Base-by-base conservation (phyloP, 305 asterid genomes). In the Striga hermonthica region DNA sequence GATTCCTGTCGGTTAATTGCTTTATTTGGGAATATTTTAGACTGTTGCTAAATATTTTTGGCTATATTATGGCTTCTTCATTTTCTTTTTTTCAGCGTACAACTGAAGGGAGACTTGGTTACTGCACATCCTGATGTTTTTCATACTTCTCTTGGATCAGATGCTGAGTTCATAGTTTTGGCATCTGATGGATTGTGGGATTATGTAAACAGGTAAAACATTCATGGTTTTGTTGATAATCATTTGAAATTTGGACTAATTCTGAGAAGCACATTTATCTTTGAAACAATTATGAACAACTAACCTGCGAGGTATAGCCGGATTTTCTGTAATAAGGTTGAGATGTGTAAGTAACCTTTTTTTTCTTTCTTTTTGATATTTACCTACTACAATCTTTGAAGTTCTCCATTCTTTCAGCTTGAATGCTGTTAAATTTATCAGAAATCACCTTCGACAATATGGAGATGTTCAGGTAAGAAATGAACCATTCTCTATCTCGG, bases 181-280 rank as follows among this genome's bases (percentile, higher is more conserved):
- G 99, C 97, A 11, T 86, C 96, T 50, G 99, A 93, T 84, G 99
- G 99, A 61, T 78, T 93, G 84, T 93, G 99, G 99, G 99, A 93
- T 79, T 93, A 90, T 79, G 68, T 93, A 47, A 86, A 79, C 72
- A 82, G 97, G 97, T 89, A 43, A 64, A 48, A 57, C 9, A 64
- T 8, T 11, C 22, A 45, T n/a, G 16, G 12, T 5, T 44, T 74
- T 36, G 60, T 43, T 22, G 31, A 22, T 22, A 22, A 2, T 22
- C 31, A 22, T 22, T 13, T 7, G 31, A 49, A 28, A 28, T 49
- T 14, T 49, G 56, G 16, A 3, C 56, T 49, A 49, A 47, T 13
- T 49, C 4, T 9, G 6, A 49, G 13, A 48, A 41, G 2, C 10
- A 44, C 31, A 0, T 22, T 22, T n/a, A n/a, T 22, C 12, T 9